Conservation (phyloP, 257 asterid species). For the Salvia miltiorrhiza region DNA sequence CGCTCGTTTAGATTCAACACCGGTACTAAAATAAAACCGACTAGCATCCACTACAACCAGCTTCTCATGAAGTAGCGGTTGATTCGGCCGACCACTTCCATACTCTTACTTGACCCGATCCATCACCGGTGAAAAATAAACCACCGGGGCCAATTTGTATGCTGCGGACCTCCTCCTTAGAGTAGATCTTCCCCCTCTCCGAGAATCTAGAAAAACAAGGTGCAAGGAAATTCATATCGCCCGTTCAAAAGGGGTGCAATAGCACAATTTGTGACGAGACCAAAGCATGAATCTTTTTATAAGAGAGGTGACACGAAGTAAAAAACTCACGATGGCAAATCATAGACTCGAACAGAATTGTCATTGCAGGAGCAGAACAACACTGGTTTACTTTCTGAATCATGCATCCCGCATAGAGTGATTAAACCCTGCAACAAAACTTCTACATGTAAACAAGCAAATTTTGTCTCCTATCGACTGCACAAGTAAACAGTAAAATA, state of each 20-base stretch:
- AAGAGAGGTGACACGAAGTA: background rate
- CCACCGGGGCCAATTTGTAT: conserved; percentile 84
- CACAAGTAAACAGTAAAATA: background rate
- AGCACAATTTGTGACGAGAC: no score
- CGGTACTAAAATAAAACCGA: background rate
- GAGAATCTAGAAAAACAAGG: conserved; percentile 49
- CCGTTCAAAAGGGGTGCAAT: background rate
- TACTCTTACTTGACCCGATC: conserved; percentile 80
- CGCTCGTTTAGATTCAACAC: background rate
- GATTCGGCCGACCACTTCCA: conserved; percentile 82
- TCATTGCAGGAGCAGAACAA: conserved; percentile 83
- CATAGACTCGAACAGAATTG: conserved; percentile 66
- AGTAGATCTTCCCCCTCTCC: conserved; percentile 79
- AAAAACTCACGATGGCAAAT: conserved; percentile 87
- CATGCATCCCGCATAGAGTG: conserved; percentile 89
- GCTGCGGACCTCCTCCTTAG: conserved; percentile 76
- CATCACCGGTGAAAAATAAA: conserved; percentile 92
- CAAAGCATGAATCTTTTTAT: no score
- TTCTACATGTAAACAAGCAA: conserved; percentile 2
- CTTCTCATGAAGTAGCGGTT: conserved; percentile 28
- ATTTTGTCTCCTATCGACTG: background rate
- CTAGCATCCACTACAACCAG: background rate
- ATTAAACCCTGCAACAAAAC: conserved; percentile 69
- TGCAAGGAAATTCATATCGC: background rate
- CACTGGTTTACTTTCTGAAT: conserved; percentile 89